phyloP scores from a whole-genome alignment of 768 basidiomycete genomes.

The Mycena rosella region DNA sequence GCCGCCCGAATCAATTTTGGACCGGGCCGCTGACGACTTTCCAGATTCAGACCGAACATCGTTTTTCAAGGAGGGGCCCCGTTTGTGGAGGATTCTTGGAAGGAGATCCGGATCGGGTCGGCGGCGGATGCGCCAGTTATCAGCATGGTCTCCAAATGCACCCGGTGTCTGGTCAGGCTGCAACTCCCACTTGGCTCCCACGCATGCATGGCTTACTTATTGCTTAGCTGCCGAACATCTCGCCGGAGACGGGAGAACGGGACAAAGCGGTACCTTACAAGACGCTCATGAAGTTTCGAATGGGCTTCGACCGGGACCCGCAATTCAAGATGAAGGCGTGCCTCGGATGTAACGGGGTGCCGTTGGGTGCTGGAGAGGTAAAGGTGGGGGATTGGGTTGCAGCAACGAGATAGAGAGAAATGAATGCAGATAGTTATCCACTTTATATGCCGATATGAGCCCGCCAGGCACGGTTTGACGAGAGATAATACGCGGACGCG shows the following conservation, averaged over 20 bases:
- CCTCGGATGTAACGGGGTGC: slow-evolving; percentile 76
- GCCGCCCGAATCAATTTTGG: slow-evolving; percentile 14
- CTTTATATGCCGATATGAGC: too few relatives aligned
- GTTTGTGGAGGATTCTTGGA: slow-evolving; percentile 80
- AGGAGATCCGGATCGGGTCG: slow-evolving; percentile 68
- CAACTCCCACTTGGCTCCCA: too few relatives aligned
- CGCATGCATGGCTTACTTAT: slow-evolving; percentile 19
- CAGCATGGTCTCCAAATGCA: slow-evolving; percentile 75
- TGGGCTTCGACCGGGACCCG: slow-evolving; percentile 67
- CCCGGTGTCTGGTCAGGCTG: slow-evolving; percentile 75
- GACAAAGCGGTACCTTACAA: slow-evolving; percentile 84
- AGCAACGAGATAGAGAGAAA: background rate
- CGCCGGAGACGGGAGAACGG: slow-evolving; percentile 70
- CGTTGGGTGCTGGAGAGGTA: slow-evolving; percentile 62
- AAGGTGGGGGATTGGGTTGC: slow-evolving; percentile 71
- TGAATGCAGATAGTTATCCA: too few relatives aligned
- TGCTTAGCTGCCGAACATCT: slow-evolving; percentile 78
- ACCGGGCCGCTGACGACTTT: slow-evolving; percentile 18
- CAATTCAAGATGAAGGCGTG: slow-evolving; percentile 64
- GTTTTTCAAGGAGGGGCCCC: slow-evolving; percentile 75
- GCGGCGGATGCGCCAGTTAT: slow-evolving; percentile 56
- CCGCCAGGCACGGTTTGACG: background rate
- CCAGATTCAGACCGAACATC: slow-evolving; percentile 84
- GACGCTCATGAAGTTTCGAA: slow-evolving; percentile 79
- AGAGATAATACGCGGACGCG: background rate